Evolutionary conservation across 768 basidiomycete genomes (phyloP).

Genomic region (Clavulina sp.): DNA sequence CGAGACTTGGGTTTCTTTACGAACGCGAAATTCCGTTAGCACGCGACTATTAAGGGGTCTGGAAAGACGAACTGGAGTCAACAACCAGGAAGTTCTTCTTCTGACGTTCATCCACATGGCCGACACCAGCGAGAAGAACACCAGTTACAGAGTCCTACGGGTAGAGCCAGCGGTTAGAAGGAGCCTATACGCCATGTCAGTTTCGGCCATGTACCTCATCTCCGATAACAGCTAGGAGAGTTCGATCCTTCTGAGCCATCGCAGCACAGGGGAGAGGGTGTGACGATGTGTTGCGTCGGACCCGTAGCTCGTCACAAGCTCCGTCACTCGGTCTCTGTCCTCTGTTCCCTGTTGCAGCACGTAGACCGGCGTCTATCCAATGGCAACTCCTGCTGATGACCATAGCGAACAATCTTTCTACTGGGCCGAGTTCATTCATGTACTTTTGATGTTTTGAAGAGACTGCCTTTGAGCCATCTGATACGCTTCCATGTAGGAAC

Average conservation of each 20-base stretch:
- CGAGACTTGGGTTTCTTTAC: constrained; percentile 72
- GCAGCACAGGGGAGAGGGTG: background rate
- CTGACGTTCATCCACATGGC: constrained; percentile 75
- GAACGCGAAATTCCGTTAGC: constrained; percentile 1
- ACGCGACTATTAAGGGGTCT: background rate
- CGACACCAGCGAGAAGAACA: constrained; percentile 83
- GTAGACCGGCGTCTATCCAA: background rate
- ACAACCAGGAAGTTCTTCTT: constrained; percentile 98
- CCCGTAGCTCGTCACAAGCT: no score
- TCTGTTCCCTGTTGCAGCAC: no score
- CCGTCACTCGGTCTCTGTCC: no score
- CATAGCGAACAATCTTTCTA: constrained; percentile 32
- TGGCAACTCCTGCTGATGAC: constrained; percentile 8
- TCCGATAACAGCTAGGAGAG: constrained; percentile 86
- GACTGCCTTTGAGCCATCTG: constrained; percentile 2
- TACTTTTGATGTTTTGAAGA: no score
- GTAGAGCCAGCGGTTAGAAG: constrained; percentile 10
- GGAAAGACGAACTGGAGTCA: constrained; percentile 56
- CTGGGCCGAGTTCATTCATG: constrained; percentile 85
- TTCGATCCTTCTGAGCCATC: constrained; percentile 34
- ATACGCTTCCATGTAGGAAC: constrained; percentile 28
- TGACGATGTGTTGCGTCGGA: background rate
- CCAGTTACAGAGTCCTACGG: constrained; percentile 90
- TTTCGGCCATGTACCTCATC: constrained; percentile 51
- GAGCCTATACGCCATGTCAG: background rate